A percentile compares a stretch with the other conserved stretches of the same genome.
Conservation (phyloP, 2,329 filamentous ascomycete genomes). For the Diaporthe aspalathi region DNA sequence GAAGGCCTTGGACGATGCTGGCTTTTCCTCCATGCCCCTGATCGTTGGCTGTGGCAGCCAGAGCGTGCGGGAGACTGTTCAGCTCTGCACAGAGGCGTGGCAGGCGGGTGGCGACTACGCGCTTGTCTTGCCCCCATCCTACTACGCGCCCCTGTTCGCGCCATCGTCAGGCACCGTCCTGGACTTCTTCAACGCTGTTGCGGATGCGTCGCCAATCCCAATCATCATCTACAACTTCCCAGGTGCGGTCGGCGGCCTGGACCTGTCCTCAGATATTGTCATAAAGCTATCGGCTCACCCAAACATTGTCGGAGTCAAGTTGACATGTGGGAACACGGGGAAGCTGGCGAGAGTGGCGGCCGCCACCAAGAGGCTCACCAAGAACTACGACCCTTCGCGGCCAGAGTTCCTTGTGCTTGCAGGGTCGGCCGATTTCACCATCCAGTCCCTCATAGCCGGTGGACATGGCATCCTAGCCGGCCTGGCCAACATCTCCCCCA, state of each 20-base stretch:
- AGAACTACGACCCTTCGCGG: constrained; percentile 47
- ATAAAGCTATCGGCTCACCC: constrained; percentile 69
- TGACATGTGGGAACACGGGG: constrained; percentile 77
- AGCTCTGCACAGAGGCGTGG: constrained; percentile 75
- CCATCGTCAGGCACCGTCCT: constrained; percentile 70
- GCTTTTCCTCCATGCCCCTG: constrained; percentile 74
- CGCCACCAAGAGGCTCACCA: constrained; percentile 60
- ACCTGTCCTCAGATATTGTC: constrained; percentile 73
- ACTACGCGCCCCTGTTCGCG: constrained; percentile 77
- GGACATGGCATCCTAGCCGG: constrained; percentile 79
- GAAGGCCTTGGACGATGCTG: constrained; percentile 73
- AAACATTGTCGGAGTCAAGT: constrained; percentile 76
- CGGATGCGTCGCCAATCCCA: constrained; percentile 71
- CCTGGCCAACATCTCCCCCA: constrained; percentile 77
- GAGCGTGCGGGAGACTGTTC: constrained; percentile 78
- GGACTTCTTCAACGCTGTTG: constrained; percentile 74
- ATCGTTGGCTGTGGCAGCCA: constrained; percentile 82
- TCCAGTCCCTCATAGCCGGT: constrained; percentile 75
- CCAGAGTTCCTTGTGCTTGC: constrained; percentile 76
- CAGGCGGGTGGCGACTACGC: constrained; percentile 79
- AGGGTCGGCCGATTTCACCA: constrained; percentile 78
- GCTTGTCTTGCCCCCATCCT: constrained; percentile 79
- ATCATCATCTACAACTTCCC: constrained; percentile 79
- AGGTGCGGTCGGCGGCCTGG: constrained; percentile 71
- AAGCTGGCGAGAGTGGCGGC: constrained; percentile 74